Evolutionary conservation across 129 eudicot genomes (phyloP).

Genomic region (Heracleum sosnowskyi): DNA sequence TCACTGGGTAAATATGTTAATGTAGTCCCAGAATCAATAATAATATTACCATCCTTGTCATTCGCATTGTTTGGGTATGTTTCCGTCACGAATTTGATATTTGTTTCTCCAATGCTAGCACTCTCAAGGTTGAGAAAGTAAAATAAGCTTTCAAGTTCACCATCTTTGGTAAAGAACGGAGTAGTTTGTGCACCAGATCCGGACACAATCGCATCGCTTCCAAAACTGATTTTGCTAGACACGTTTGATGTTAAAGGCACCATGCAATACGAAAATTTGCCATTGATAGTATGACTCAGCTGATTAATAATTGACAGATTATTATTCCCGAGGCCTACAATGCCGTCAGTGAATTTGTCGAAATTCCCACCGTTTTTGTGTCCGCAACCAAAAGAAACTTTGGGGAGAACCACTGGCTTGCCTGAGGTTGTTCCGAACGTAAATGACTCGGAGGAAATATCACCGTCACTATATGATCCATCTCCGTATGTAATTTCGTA

Average conservation of each 20-base stretch:
- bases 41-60: neutral
- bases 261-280: conserved; percentile 64
- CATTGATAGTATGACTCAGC: conserved; percentile 10
- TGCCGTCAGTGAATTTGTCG: neutral
- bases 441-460: neutral
- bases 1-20: neutral
- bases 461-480: neutral
- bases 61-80: neutral
- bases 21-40: conserved; percentile 1
- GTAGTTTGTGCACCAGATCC: conserved; percentile 48
- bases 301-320: conserved; percentile 7
- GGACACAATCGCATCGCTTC: conserved; percentile 28
- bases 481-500: neutral
- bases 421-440: neutral
- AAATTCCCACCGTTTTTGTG: neutral
- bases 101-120: conserved; percentile 24
- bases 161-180: conserved; percentile 26
- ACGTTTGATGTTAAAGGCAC: conserved; percentile 10
- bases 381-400: conserved; percentile 16
- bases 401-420: neutral
- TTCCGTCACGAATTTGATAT: neutral
- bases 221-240: conserved; percentile 52
- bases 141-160: conserved; percentile 6
- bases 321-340: conserved; percentile 17
- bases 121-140: conserved; percentile 45